Base-by-base conservation (phyloP, 2,329 filamentous ascomycete genomes). In the Scolecobasidium constrictum region DNA sequence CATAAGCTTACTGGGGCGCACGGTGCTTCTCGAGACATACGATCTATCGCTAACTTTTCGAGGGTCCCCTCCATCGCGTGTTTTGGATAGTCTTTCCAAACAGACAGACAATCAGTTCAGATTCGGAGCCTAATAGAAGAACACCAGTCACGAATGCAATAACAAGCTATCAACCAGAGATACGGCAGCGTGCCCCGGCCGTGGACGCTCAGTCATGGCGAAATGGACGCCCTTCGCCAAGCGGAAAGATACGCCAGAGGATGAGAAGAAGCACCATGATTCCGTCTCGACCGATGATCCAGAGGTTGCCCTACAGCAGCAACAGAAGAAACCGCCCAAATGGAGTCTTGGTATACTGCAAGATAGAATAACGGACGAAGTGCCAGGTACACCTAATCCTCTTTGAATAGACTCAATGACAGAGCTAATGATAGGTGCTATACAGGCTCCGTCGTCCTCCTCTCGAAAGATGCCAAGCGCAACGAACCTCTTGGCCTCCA, bases 331-430 rank as follows among this genome's bases (percentile, higher is more conserved):
- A 33, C 40, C 47, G 1, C 20, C 35, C 19, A 74, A 63, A 55
- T 75, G 73, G 64, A 76, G 67, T 13, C 56, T 94, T 65, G 87
- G 88, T n/a, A 84, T 95, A 19, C 61, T 94, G 49, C 88, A 86
- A 54, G 86, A 92, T 53, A 75, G 67, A 38, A 61, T 81, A 45
- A 94, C 87, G 0, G 83, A 92, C 48, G 84, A 94, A 63, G 87
- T 94, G 11, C 88, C 88, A 50, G 86, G 85, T 87, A 65, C 49
- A 73, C 49, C 15, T 19, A n/a, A n/a, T n/a, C n/a, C n/a, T n/a
- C n/a, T n/a, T n/a, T 18, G 9, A 9, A n/a, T n/a, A 40, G 43
- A 15, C 43, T 17, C 19, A 22, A 16, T 18, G 17, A 35, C 18
- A 43, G 12, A 9, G 13, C 13, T 15, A 17, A 40, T 19, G 13